A percentile compares a stretch with the other conserved stretches of the same genome.
Evolutionary conservation across 768 basidiomycete genomes (phyloP).

Genomic region (Steccherinum ochraceum): DNA sequence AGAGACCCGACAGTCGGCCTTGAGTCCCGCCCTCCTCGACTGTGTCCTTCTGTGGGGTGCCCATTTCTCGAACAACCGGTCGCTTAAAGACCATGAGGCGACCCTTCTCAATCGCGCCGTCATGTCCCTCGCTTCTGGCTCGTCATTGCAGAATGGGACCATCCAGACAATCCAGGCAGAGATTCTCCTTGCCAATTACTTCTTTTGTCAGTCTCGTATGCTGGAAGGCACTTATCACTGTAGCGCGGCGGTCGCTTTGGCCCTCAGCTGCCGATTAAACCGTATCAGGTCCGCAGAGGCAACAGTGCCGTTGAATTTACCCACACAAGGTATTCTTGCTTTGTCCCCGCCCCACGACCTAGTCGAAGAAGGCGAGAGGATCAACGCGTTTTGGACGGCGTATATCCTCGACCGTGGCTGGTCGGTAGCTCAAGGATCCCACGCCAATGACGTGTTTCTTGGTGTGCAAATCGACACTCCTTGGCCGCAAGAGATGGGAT

Average conservation of each 20-base stretch:
- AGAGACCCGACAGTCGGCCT: conserved; percentile 16
- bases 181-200: conserved; percentile 26
- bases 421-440: conserved; percentile 14
- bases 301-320: neutral
- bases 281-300: conserved; percentile 3
- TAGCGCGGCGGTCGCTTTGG: conserved; percentile 24
- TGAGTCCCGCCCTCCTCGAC: conserved; percentile 35
- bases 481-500: conserved; percentile 18
- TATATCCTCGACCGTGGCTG: conserved; percentile 19
- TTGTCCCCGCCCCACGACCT: conserved; percentile 8
- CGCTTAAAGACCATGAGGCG: conserved; percentile 23
- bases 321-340: neutral
- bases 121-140: conserved; percentile 35
- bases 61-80: conserved; percentile 17
- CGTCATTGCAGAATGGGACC: conserved; percentile 25
- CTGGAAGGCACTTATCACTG: conserved; percentile 26
- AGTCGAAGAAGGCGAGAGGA: conserved; percentile 17
- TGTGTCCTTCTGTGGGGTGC: conserved; percentile 31
- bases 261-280: conserved; percentile 22
- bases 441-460: conserved; percentile 1
- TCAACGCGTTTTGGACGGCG: conserved; percentile 23
- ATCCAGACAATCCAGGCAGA: conserved; percentile 30
- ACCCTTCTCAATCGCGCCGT: conserved; percentile 43
- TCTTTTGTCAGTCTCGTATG: conserved; percentile 20
- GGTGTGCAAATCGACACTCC: conserved; percentile 16